Evolutionary conservation across 139 green algal genomes (phyloP).

Genomic region (Chlorella sorokiniana): DNA sequence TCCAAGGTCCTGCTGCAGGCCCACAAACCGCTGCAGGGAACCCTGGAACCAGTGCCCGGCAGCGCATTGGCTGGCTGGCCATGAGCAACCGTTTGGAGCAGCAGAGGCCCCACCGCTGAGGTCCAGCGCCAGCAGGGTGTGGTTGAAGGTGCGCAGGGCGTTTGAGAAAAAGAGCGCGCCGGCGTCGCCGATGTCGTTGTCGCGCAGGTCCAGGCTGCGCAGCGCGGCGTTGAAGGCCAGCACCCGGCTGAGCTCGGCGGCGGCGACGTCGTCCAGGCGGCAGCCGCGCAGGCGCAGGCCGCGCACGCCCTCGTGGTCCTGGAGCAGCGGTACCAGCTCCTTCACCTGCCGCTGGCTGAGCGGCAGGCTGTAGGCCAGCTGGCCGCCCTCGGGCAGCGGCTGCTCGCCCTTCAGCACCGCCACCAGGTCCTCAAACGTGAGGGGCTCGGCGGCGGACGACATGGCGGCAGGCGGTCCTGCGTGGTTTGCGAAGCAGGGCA

Average conservation of each 20-base stretch:
- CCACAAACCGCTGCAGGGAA: too few relatives aligned
- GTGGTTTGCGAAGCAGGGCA: background rate
- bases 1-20: too few relatives aligned
- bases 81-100: too few relatives aligned
- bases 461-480: background rate
- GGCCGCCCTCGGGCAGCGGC: background rate
- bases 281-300: slow-evolving; percentile 11
- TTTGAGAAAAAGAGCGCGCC: background rate
- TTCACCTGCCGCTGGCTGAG: background rate
- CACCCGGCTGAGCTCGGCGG: background rate
- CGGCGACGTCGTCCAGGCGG: background rate
- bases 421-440: slow-evolving; percentile 5
- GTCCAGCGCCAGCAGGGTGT: slow-evolving; percentile 1
- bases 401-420: background rate
- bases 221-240: slow-evolving; percentile 15
- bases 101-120: slow-evolving; percentile 8
- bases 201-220: background rate
- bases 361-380: background rate
- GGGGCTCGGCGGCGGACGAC: background rate
- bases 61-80: too few relatives aligned
- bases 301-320: background rate
- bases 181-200: background rate
- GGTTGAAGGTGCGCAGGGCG: slow-evolving; percentile 14
- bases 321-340: background rate
- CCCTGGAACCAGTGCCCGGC: too few relatives aligned